Percentiles rank a stretch among this genome's conserved stretches.
These are phyloP conservation scores for Fusarium albosuccineum DNA, from an alignment of 2,329 filamentous ascomycete genomes.

Conservation along the genomic window DNA sequence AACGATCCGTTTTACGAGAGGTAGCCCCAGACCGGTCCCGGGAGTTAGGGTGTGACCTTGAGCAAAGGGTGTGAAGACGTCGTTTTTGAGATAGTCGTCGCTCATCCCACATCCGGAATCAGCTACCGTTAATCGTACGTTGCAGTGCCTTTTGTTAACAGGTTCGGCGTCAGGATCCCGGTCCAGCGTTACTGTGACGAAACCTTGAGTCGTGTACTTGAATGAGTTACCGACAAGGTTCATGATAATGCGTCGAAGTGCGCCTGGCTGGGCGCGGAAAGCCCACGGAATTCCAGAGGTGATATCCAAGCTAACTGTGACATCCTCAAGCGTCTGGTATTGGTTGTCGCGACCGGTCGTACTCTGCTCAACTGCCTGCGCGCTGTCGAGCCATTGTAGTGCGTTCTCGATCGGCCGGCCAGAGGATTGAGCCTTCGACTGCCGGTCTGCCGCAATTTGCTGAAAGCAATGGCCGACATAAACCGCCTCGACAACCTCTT, in stretches of 20 bases:
- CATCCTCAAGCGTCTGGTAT: conserved; percentile 15
- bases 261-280: conserved; percentile 67
- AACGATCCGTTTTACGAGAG: conserved; percentile 72
- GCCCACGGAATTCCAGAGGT: conserved; percentile 62
- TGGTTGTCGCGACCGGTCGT: background rate
- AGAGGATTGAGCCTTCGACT: too few relatives aligned
- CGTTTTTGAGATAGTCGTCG: conserved; percentile 70
- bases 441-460: too few relatives aligned
- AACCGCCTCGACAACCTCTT: conserved; percentile 63
- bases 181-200: conserved; percentile 44
- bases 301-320: conserved; percentile 52
- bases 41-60: conserved; percentile 72
- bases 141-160: conserved; percentile 37
- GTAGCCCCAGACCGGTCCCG: conserved; percentile 74
- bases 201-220: conserved; percentile 66
- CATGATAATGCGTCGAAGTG: conserved; percentile 67
- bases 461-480: conserved; percentile 51
- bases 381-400: background rate
- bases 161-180: conserved; percentile 10
- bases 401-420: conserved; percentile 32
- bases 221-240: conserved; percentile 73
- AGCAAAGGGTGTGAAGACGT: conserved; percentile 72
- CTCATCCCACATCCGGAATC: conserved; percentile 77
- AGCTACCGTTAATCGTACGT: conserved; percentile 60
- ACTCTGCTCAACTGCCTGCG: background rate